Base-by-base conservation (phyloP, 2,329 filamentous ascomycete species). In the Alternaria tenuissima region DNA sequence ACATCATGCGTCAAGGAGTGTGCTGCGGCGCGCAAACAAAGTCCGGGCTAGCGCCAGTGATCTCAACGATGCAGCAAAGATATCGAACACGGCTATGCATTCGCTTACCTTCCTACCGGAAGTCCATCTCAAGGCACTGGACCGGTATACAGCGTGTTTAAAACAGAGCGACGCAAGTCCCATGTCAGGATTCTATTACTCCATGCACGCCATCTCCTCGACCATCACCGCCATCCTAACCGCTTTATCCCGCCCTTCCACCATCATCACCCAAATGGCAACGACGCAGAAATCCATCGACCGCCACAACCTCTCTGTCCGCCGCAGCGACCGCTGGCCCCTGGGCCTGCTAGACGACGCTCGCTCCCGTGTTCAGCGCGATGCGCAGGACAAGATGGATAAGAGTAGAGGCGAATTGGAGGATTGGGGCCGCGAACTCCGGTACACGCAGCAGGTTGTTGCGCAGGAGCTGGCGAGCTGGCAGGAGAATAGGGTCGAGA, bases 381-480 rank as follows among this genome's bases (percentile, higher is more conserved):
- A 98, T 59, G 91, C 92, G 43, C 91, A 93, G 79, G 90, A 91
- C 66, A 92, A 91, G 70, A 91, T 92, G 38, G 85, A 87, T 14
- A 88, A 89, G 64, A 88, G 87, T 22, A 87, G 89, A 64, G 79
- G 84, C 18, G 92, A 97, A 74, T 86, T 92, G 11, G 87, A 89
- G 20, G 86, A 88, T 43, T 79, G 97, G n/a, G 89, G 90, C 0
- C 88, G 88, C 52, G 95, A 99, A 78, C 82, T 99, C 56, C 84
- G 93, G 51, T 97, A 95, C 78, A 97, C 94, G 48, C 94, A 97
- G 80, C 92, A 96, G 78, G 93, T 94, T 14, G 94, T 98, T 24
- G 94, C 96, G 7, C 86, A 88, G 2, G 95, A 99, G 80, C 79
- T 99, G 57, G 95, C 95, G 0, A 93, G 92, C 16, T 99, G 95